Base-by-base conservation (phyloP, 2,329 filamentous ascomycete genomes). In the Aspergillus terreus region DNA sequence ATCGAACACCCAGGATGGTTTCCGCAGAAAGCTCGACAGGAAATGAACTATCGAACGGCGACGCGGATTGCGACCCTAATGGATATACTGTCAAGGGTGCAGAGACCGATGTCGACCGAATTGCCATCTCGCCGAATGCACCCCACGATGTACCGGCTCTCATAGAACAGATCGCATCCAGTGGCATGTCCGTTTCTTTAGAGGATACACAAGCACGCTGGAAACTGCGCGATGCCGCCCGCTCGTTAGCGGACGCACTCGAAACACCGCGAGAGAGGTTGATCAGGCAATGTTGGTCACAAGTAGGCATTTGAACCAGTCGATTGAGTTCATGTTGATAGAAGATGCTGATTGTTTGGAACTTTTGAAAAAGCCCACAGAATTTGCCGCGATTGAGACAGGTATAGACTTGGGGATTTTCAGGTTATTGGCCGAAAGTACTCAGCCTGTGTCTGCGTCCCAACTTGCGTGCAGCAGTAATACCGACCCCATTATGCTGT, bases 221-320 rank as follows among this genome's bases (percentile, higher is more conserved):
- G 6, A 47, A 52, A 4, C 50, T 63, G 12, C 41, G 59, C 6
- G 60, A 60, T 43, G 48, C 53, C 11, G 58, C 58, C 42, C 52
- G 55, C 21, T 50, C 57, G 5, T 40, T 59, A 3, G 49, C 51
- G 2, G 49, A 58, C 30, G 55, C 57, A 2, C 49, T 59, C 19
- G 55, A 59, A 25, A 59, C 57, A 1, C 57, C 57, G 4, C 55
- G 53, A 10, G 57, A 56, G 40, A 51, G 51, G 19, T 58, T 59
- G 19, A 46, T 54, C 21, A 47, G 57, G 47, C 49, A 58, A 23
- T 54, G 53, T n/a, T 59, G 55, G 55, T 53, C 55, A 2, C 44
- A 54, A 38, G 56, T 58, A n/a, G n/a, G 33, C 36, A 40, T 41
- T 21, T 30, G 10, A 9, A 14, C 10, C 19, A 12, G 5, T 41